A percentile compares a stretch with the other conserved stretches of the same genome.
Evolutionary conservation across 345 rosid genomes (phyloP).

Genomic region (Boechera divaricarpa): DNA sequence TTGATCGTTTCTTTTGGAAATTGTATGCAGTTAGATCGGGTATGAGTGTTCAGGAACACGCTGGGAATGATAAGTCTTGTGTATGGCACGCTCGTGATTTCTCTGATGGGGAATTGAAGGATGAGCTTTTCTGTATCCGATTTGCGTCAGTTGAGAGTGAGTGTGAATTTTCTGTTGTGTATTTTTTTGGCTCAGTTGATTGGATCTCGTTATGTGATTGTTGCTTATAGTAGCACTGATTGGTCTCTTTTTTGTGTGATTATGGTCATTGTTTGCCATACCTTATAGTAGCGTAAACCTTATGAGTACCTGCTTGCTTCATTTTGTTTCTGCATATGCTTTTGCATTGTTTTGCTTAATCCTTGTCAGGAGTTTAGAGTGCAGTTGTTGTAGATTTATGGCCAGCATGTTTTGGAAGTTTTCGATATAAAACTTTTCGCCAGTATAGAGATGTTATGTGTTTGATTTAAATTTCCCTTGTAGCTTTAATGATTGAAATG

Average conservation of each 20-base stretch:
- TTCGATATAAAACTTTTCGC: neutral
- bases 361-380: neutral
- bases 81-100: slow-evolving; percentile 73
- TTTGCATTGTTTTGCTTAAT: neutral
- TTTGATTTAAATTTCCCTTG: neutral
- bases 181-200: neutral
- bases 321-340: neutral
- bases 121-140: slow-evolving; percentile 80
- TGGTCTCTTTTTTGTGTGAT: neutral
- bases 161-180: slow-evolving; percentile 23
- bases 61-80: slow-evolving; percentile 79
- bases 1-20: neutral
- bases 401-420: neutral
- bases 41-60: slow-evolving; percentile 68
- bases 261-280: neutral
- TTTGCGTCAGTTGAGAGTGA: slow-evolving; percentile 74
- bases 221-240: neutral
- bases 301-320: neutral
- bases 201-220: neutral
- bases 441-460: neutral
- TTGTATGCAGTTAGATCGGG: slow-evolving; percentile 50
- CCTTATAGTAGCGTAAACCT: neutral
- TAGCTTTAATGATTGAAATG: neutral
- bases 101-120: slow-evolving; percentile 73
- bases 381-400: neutral